These are phyloP conservation scores for Oidiodendron maius DNA, from an alignment of 495 filamentous ascomycete species.

Conservation along the genomic window DNA sequence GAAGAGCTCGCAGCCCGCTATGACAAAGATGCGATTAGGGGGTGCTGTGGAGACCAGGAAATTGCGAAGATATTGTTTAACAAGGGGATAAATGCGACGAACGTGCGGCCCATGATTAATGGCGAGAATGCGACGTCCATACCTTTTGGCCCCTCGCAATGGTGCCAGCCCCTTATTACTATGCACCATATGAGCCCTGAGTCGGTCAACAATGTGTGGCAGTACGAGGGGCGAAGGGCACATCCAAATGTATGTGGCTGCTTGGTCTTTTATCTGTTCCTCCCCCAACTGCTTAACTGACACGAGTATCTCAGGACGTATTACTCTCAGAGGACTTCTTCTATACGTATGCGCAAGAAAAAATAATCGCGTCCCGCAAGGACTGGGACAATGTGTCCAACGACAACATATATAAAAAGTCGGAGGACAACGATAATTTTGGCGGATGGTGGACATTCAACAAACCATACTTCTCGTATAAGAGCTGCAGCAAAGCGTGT, in stretches of 20 bases:
- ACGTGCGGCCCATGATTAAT: conserved; percentile 49
- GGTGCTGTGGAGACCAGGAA: conserved; percentile 67
- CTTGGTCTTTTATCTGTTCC: not conserved
- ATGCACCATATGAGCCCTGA: conserved; percentile 54
- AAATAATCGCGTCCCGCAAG: not conserved
- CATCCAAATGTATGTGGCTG: not conserved
- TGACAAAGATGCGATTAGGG: conserved; percentile 43
- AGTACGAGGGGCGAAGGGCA: conserved; percentile 33
- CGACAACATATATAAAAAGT: too few relatives aligned
- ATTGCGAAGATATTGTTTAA: conserved; percentile 53
- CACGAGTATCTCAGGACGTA: not conserved
- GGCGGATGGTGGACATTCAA: not conserved
- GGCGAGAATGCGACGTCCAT: conserved; percentile 44
- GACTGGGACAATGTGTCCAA: conserved; percentile 8
- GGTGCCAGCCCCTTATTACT: conserved; percentile 54
- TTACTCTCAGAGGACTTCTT: conserved; percentile 5
- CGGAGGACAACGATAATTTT: not conserved
- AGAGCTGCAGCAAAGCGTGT: conserved; percentile 6
- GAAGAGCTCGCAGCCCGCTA: conserved; percentile 34
- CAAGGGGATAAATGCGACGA: conserved; percentile 40
- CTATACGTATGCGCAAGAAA: too few relatives aligned
- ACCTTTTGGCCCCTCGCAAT: conserved; percentile 43
- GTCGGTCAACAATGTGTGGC: conserved; percentile 46
- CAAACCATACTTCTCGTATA: not conserved
- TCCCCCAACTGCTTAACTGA: not conserved